Evolutionary conservation across 768 basidiomycete genomes (phyloP).

Genomic region (Galerina sulciceps): DNA sequence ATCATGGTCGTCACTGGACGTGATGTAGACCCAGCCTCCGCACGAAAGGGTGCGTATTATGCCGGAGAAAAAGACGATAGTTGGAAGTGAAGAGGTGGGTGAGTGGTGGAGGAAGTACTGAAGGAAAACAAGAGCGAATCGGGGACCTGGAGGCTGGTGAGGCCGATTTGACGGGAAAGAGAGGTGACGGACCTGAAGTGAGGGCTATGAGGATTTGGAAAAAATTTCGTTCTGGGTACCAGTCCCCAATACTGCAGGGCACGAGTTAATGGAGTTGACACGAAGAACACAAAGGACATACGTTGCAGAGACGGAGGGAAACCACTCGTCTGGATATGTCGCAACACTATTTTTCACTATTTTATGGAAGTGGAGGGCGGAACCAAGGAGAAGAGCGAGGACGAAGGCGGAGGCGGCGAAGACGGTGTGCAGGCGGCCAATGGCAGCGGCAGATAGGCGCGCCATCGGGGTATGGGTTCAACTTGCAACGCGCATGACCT

Average conservation of each 20-base stretch:
- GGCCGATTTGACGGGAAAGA: neutral
- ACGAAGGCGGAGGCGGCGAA: slow-evolving; percentile 70
- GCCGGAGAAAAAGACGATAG: slow-evolving; percentile 62
- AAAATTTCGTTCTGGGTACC: slow-evolving; percentile 83
- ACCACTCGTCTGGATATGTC: slow-evolving; percentile 87
- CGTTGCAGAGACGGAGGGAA: slow-evolving; percentile 89
- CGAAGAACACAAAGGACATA: slow-evolving; percentile 36
- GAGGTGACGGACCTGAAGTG: slow-evolving; percentile 59
- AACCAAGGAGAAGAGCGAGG: slow-evolving; percentile 66
- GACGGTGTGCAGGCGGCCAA: slow-evolving; percentile 68
- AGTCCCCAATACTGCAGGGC: slow-evolving; percentile 79
- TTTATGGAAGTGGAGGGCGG: slow-evolving; percentile 75
- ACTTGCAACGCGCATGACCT: too few relatives aligned
- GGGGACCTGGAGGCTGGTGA: slow-evolving; percentile 54
- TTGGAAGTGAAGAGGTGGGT: slow-evolving; percentile 45
- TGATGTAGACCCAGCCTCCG: slow-evolving; percentile 93
- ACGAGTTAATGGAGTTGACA: neutral
- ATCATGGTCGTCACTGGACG: slow-evolving; percentile 82
- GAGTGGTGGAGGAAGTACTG: slow-evolving; percentile 64
- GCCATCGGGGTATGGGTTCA: neutral
- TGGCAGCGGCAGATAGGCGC: slow-evolving; percentile 43
- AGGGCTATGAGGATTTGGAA: slow-evolving; percentile 90
- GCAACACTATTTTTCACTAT: slow-evolving; percentile 87
- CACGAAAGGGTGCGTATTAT: slow-evolving; percentile 78
- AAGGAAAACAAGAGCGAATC: slow-evolving; percentile 67